A percentile compares a stretch with the other conserved stretches of the same genome.
These are phyloP conservation scores for Scalesia atractyloides DNA, from an alignment of 129 eudicot genomes.

Conservation along the genomic window DNA sequence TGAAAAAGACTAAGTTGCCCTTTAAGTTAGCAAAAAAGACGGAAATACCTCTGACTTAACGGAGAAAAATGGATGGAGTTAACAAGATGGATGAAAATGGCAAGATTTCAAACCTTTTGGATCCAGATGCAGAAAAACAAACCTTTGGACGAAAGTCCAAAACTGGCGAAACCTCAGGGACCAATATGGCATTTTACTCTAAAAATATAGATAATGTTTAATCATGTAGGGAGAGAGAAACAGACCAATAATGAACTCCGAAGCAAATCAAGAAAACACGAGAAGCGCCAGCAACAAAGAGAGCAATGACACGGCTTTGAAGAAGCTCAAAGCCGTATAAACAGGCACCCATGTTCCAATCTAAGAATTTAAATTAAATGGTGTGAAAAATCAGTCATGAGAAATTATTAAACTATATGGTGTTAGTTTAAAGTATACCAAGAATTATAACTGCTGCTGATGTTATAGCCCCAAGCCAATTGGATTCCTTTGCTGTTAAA, in stretches of 20 bases:
- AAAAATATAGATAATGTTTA: background rate
- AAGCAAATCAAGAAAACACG: conserved; percentile 98
- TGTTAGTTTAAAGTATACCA: conserved; percentile 45
- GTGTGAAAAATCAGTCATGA: conserved; percentile 2
- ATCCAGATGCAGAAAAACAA: no score
- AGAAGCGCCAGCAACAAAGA: conserved; percentile 91
- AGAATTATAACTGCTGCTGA: conserved; percentile 95
- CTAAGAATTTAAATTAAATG: conserved; percentile 35
- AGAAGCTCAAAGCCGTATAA: conserved; percentile 96
- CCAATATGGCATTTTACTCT: background rate
- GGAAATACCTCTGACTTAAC: no score
- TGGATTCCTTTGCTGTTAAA: conserved; percentile 86
- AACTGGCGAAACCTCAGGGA: no score
- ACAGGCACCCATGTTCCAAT: conserved; percentile 99
- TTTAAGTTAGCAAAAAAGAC: no score
- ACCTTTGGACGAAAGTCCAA: no score
- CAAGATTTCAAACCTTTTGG: no score
- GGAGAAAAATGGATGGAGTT: no score
- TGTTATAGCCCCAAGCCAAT: conserved; percentile 96
- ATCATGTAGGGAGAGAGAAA: conserved; percentile 12
- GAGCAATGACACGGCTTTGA: conserved; percentile 85
- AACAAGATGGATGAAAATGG: no score
- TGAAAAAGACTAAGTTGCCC: no score
- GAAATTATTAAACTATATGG: background rate
- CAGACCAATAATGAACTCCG: conserved; percentile 98